Evolutionary conservation across 1,284 basidiomycete genomes (phyloP).

Genomic region (Cronartium quercuum): DNA sequence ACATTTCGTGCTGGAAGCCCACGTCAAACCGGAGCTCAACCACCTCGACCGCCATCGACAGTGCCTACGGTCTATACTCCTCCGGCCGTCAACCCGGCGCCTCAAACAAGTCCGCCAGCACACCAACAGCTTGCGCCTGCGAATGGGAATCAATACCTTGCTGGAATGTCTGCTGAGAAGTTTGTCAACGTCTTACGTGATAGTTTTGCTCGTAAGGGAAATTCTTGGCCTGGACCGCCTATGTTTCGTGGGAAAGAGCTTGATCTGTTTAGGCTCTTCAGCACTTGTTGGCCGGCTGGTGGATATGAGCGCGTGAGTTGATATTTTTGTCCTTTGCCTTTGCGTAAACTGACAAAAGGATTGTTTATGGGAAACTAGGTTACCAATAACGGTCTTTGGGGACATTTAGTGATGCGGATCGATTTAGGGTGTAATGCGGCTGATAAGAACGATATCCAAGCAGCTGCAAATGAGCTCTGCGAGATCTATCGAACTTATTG

Average conservation of each 20-base stretch:
- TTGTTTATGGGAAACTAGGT: neutral
- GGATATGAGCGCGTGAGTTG: constrained; percentile 29
- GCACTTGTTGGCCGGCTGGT: constrained; percentile 8
- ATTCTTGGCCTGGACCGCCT: constrained; percentile 19
- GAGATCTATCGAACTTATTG: constrained; percentile 33
- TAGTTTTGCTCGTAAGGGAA: neutral
- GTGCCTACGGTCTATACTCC: constrained; percentile 1
- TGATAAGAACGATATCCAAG: constrained; percentile 22
- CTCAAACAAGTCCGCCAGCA: constrained; percentile 12
- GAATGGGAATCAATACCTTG: neutral
- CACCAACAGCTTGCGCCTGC: neutral
- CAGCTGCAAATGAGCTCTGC: constrained; percentile 14
- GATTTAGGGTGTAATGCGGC: constrained; percentile 19
- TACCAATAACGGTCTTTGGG: constrained; percentile 13
- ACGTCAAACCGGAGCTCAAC: constrained; percentile 7
- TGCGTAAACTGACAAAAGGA: too few species aligned
- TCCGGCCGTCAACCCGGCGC: neutral
- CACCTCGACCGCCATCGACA: constrained; percentile 25
- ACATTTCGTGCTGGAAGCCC: constrained; percentile 17
- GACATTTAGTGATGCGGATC: neutral
- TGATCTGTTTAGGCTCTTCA: constrained; percentile 24
- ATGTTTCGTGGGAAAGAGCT: constrained; percentile 31
- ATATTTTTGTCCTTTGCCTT: too few species aligned
- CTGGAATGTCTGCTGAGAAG: constrained; percentile 19
- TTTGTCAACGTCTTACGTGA: constrained; percentile 12